Evolutionary conservation across 768 basidiomycete species (phyloP), one percentile per base, ranked within the genome.

Genomic region (Termitomyces sp.): DNA sequence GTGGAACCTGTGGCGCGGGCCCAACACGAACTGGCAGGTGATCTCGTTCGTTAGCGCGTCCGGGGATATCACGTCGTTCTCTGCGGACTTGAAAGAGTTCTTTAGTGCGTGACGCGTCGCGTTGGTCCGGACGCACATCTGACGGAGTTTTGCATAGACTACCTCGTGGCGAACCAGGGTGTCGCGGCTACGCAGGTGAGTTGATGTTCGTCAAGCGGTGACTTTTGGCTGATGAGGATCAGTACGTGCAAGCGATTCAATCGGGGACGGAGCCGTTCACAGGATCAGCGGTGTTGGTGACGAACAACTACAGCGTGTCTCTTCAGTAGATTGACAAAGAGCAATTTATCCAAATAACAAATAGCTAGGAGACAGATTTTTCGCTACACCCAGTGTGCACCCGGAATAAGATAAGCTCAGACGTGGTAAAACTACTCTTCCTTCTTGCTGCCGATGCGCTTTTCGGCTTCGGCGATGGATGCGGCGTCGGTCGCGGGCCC

Each of bases 401-500:
- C 18, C 18, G 6, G n/a, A 14, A 2, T 41, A 41, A 16, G 18
- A 8, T 14, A 14, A 5, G 4, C 12, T 38, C 36, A 14, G 4
- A 10, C 16, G n/a, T n/a, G 23, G 18, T 44, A 16, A 44, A 6
- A 5, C 50, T 64, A 84, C 65, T 88, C 88, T 60, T 93, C 91
- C 74, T 96, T 93, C 78, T 91, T 91, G 71, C 82, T 77, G 23
- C 82, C 88, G 46, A 87, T 77, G 61, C 86, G 84, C 76, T 95
- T 95, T 76, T 95, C 93, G 23, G 93, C 94, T 68, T 91, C 90
- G 53, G 91, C 83, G 67, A 95, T 89, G 50, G 89, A 79, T 3
- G 93, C 95, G 49, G 87, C 86, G 71, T 95, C 93, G 3, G 93
- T 94, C 67, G 85, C 83, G 18, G 93, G 88, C n/a, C 85, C 86